Conservation (phyloP, 2,329 filamentous ascomycete genomes). For the Colletotrichum sp. region DNA sequence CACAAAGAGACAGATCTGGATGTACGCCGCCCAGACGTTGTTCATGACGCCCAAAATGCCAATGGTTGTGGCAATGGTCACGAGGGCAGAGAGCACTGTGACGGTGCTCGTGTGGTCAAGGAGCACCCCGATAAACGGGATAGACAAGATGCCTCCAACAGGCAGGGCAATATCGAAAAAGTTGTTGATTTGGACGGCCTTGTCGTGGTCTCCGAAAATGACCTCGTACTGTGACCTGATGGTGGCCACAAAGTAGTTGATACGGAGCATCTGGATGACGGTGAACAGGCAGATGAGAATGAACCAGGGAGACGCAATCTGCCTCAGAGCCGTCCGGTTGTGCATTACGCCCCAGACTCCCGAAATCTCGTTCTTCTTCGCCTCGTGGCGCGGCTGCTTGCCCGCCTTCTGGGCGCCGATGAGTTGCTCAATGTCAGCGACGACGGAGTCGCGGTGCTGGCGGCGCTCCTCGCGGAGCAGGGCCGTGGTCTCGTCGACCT, state of each 20-base stretch:
- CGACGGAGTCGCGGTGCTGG: constrained; percentile 64
- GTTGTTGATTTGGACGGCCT: constrained; percentile 75
- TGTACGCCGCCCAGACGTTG: constrained; percentile 72
- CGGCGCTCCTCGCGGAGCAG: constrained; percentile 61
- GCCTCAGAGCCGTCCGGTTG: constrained; percentile 69
- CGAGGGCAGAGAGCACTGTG: constrained; percentile 72
- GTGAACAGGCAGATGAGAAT: constrained; percentile 84
- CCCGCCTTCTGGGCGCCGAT: constrained; percentile 68
- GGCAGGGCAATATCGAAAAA: constrained; percentile 84
- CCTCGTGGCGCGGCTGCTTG: constrained; percentile 69
- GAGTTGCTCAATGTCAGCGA: constrained; percentile 75
- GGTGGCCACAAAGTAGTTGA: constrained; percentile 94
- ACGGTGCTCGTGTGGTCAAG: constrained; percentile 79
- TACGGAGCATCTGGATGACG: constrained; percentile 76
- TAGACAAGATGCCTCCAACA: constrained; percentile 80
- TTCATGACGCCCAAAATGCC: constrained; percentile 79
- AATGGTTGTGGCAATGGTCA: constrained; percentile 73
- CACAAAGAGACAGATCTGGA: constrained; percentile 80
- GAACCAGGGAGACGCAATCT: constrained; percentile 85
- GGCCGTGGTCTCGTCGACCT: constrained; percentile 62
- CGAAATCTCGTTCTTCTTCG: constrained; percentile 70
- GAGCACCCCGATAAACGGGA: constrained; percentile 83
- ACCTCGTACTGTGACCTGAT: constrained; percentile 82
- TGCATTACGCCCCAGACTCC: constrained; percentile 91
- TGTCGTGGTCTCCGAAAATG: constrained; percentile 66